Base-by-base conservation (phyloP, 2,329 filamentous ascomycete genomes). In the Penicillium hesseltinei region DNA sequence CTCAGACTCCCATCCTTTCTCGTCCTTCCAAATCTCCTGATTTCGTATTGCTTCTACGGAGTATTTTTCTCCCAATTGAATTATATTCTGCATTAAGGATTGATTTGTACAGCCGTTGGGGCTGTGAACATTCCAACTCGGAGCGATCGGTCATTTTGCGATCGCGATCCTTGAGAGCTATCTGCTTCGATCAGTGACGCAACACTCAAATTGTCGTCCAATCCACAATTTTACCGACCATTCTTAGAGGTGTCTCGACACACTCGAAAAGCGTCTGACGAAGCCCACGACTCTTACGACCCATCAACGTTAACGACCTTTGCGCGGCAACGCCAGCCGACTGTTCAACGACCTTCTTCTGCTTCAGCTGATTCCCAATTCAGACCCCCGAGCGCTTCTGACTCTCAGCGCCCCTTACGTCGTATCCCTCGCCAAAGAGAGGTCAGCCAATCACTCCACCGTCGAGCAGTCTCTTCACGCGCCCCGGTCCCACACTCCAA, bases 201-300 rank as follows among this genome's bases (percentile, higher is more conserved):
- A 58, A 51, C 53, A 36, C 52, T 72, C 70, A 64, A 66, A 67
- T 72, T 78, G 74, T 74, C 71, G 58, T 68, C 67, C 55, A 63
- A 68, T 65, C 53, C 58, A 38, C 62, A 66, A 29, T 57, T 57
- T 62, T 53, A 61, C 62, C 59, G 59, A 58, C 61, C 62, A 62
- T 57, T 68, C 51, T 62, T 67, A 70, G 69, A 69, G 66, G 77
- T 82, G 80, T 78, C 78, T 75, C 72, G 67, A 68, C 68, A 67
- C 69, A 66, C 64, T 64, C 68, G 62, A 62, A 65, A 67, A 72
- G 68, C 70, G 53, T 73, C 76, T 82, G 73, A 84, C 80, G 80
- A 83, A 73, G 72, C 75, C 73, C 71, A 83, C 81, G 80, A 82
- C 64, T 63, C 77, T 78, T 69, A 83, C 81, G 79, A 82, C 71